These are phyloP conservation scores for Ophiocordyceps camponoti-leonardi DNA, from an alignment of 2,329 filamentous ascomycete species.

Conservation along the genomic window DNA sequence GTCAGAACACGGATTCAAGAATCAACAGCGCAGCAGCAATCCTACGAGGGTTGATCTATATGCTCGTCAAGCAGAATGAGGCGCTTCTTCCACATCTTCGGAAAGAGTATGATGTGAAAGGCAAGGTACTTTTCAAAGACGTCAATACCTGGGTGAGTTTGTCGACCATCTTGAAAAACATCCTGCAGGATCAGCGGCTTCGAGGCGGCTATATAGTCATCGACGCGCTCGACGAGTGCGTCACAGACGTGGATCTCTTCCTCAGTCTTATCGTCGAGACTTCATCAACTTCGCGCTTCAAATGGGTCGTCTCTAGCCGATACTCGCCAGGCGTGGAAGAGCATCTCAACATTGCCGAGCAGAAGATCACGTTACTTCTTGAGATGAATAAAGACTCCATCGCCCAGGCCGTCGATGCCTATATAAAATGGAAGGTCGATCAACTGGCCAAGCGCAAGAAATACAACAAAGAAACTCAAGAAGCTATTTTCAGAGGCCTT, in stretches of 20 bases:
- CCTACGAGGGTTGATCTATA: slow-evolving; percentile 23
- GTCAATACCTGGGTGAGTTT: slow-evolving; percentile 18
- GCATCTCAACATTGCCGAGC: slow-evolving; percentile 6
- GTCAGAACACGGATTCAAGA: slow-evolving; percentile 17
- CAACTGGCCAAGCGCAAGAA: slow-evolving; percentile 6
- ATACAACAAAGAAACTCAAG: slow-evolving; percentile 1
- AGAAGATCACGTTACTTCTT: slow-evolving; percentile 12
- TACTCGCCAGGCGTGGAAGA: slow-evolving; percentile 19
- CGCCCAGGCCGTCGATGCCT: slow-evolving; percentile 14
- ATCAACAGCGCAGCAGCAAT: slow-evolving; percentile 22
- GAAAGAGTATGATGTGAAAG: slow-evolving; percentile 9
- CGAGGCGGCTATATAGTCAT: slow-evolving; percentile 17
- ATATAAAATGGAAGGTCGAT: slow-evolving; percentile 15
- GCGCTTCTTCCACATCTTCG: slow-evolving; percentile 16
- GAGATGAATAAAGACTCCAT: slow-evolving; percentile 18
- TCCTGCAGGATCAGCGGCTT: slow-evolving; percentile 18
- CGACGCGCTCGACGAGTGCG: slow-evolving; percentile 30
- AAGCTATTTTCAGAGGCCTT: slow-evolving; percentile 5
- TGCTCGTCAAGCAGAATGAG: slow-evolving; percentile 16
- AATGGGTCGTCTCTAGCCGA: slow-evolving; percentile 27
- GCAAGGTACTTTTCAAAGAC: slow-evolving; percentile 18
- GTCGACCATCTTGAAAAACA: slow-evolving; percentile 17
- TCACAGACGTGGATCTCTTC: slow-evolving; percentile 10
- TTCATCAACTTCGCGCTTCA: slow-evolving; percentile 10
- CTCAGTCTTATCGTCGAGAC: slow-evolving; percentile 16